These are phyloP conservation scores for Thelonectria rubi DNA, from an alignment of 2,329 filamentous ascomycete species.

Conservation along the genomic window DNA sequence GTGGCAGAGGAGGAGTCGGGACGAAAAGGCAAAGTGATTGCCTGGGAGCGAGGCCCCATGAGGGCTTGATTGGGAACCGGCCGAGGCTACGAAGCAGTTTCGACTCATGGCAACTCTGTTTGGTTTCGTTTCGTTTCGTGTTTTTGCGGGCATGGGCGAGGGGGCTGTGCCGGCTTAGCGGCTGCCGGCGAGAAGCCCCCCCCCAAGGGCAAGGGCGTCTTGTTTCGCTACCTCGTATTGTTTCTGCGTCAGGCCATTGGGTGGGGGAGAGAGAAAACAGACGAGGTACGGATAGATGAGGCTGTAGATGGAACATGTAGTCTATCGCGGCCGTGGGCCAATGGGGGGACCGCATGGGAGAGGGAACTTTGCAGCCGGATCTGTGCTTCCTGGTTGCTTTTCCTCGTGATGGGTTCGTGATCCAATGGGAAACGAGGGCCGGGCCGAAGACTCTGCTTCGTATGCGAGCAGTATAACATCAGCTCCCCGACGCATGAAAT, in stretches of 20 bases:
- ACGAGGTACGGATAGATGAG: not conserved
- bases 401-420: too few relatives aligned
- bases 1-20: not conserved
- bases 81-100: not conserved
- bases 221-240: slow-evolving; percentile 20
- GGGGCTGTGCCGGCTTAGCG: slow-evolving; percentile 22
- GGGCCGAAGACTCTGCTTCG: too few relatives aligned
- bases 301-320: not conserved
- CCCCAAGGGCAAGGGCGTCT: not conserved
- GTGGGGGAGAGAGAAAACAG: slow-evolving; percentile 4
- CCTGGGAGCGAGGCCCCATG: not conserved
- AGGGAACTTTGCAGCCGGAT: too few relatives aligned
- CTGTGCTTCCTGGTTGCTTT: too few relatives aligned
- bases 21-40: not conserved
- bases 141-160: slow-evolving; percentile 10
- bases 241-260: slow-evolving; percentile 14
- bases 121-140: slow-evolving; percentile 1
- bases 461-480: not conserved
- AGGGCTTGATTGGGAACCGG: not conserved
- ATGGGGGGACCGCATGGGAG: too few relatives aligned
- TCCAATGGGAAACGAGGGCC: too few relatives aligned
- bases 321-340: too few relatives aligned
- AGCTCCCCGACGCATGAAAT: not conserved
- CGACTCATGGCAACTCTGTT: not conserved
- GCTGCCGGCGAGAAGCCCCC: not conserved